Base-by-base conservation (phyloP, 2,329 filamentous ascomycete species). In the Ophiostoma perfectum region DNA sequence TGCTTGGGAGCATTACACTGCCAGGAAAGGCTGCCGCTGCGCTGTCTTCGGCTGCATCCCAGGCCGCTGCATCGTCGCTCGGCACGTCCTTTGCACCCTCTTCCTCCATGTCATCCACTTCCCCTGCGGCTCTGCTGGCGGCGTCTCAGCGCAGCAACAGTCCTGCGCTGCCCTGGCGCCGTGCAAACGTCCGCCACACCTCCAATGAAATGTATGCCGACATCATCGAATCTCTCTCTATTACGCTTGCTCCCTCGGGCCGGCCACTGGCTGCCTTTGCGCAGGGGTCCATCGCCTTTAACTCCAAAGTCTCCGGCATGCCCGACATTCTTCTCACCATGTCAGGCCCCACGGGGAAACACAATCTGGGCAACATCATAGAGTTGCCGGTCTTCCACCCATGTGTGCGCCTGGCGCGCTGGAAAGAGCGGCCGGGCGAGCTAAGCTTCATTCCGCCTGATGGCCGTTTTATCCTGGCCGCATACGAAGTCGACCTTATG, bases 131-230 rank as follows among this genome's bases (percentile, higher is more conserved):
- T 8, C 41, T 44, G 12, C 60, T 0, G 78, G 80, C 7, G 74
- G 84, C 7, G 70, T 80, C 14, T 72, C 67, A 2, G 47, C 55
- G 60, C 7, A 84, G 81, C 72, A 81, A 81, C 0, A 65, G 69
- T 0, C 82, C 85, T 0, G 82, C 86, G 7, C 74, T 98, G 55
- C 93, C 93, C 1, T 99, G 95, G 95, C 87, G 95, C 71, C 85
- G 93, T 70, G 88, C 92, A 52, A 97, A 97, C 75, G 95, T 99
- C 67, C 86, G 93, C 16, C 95, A 99, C 78, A 98, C 94, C 4
- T 96, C 91, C 68, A 99, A 98, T 78, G 95, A 99, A 78, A 84
- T 99, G 73, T 98, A 98, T 77, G 94, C 97, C 69, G 95, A 99
- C 77, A 88, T 99, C 12, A 88, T 99, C 70, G 95, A 99, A 80